These are phyloP conservation scores for Ceratocystiopsis sp. DNA, from an alignment of 2,329 filamentous ascomycete species.

Conservation along the genomic window DNA sequence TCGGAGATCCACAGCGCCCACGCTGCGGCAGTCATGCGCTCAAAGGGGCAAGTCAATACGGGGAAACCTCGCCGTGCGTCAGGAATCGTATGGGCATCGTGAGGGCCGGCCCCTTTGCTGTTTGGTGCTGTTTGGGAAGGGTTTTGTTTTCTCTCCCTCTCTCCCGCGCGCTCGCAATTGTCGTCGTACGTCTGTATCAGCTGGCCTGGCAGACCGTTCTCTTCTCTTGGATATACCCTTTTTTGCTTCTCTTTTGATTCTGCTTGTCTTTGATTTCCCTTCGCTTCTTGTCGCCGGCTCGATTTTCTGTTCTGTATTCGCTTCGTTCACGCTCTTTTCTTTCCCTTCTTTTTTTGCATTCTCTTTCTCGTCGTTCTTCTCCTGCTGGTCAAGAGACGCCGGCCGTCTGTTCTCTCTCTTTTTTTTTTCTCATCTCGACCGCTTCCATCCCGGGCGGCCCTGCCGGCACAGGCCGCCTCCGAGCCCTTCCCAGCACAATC, in stretches of 20 bases:
- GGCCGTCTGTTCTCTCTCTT: slow-evolving; percentile 1
- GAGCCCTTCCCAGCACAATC: neutral
- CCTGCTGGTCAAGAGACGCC: slow-evolving; percentile 3
- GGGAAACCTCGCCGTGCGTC: no score
- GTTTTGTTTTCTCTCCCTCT: neutral
- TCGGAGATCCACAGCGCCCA: slow-evolving; percentile 1
- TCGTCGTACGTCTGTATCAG: no score
- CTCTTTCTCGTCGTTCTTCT: neutral
- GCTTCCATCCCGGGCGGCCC: neutral
- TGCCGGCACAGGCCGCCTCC: neutral
- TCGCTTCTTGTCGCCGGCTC: neutral
- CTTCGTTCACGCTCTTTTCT: neutral
- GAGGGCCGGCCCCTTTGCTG: no score
- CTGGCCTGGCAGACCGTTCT: no score
- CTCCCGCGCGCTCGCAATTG: neutral
- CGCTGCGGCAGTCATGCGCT: no score
- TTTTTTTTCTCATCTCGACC: neutral
- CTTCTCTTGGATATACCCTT: no score
- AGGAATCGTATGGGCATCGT: no score
- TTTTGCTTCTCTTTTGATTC: no score
- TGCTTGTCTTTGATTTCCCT: neutral
- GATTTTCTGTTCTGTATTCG: neutral
- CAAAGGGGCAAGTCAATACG: no score
- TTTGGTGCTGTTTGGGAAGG: no score
- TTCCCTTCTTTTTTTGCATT: slow-evolving; percentile 1